A percentile compares a stretch with the other conserved stretches of the same genome.
Conservation (phyloP, 345 rosid species). For the Mangifera indica region DNA sequence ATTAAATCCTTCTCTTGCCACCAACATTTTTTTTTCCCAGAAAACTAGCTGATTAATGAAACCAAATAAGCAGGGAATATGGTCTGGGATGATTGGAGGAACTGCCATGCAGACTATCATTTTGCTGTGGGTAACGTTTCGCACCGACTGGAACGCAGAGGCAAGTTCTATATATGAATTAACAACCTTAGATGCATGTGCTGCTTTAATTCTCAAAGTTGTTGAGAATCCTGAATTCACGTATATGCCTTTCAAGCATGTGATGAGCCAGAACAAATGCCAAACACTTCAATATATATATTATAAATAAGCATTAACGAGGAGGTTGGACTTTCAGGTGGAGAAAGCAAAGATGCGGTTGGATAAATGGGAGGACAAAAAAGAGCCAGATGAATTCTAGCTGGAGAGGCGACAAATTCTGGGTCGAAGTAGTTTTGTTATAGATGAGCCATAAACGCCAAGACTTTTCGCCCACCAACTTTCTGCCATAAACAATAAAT, state of each 20-base stretch:
- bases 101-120: conserved; percentile 52
- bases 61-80: conserved; percentile 40
- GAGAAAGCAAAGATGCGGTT: conserved; percentile 55
- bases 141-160: conserved; percentile 61
- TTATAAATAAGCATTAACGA: too few relatives aligned
- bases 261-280: not conserved
- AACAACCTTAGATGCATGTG: not conserved
- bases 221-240: not conserved
- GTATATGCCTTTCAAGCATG: not conserved
- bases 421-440: not conserved
- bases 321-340: conserved; percentile 42
- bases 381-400: conserved; percentile 22
- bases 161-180: conserved; percentile 19
- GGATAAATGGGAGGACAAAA: conserved; percentile 67
- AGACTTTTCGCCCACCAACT: too few relatives aligned
- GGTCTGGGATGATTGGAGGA: conserved; percentile 71
- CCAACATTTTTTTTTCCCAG: too few relatives aligned
- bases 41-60: too few relatives aligned
- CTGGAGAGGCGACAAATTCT: not conserved
- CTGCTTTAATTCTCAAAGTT: too few relatives aligned
- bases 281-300: too few relatives aligned
- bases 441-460: too few relatives aligned
- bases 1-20: not conserved
- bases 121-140: conserved; percentile 43
- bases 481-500: too few relatives aligned